Percentiles rank a stretch among this genome's conserved stretches.
phyloP scores from a whole-genome alignment of 2,329 filamentous ascomycete genomes.

The Trichoderma atroviride region DNA sequence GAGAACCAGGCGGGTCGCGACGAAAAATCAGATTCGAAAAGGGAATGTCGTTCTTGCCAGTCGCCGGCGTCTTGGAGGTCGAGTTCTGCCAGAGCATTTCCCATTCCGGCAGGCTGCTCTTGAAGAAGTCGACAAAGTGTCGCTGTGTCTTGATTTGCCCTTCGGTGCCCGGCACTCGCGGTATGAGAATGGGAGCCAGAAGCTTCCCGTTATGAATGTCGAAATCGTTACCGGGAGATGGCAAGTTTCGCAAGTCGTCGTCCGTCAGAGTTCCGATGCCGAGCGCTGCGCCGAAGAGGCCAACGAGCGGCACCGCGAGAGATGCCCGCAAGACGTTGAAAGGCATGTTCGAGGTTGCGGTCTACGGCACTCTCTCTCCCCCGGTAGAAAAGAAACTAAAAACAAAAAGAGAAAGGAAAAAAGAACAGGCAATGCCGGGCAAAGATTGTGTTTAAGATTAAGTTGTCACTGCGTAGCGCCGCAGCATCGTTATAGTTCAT shows the following conservation, averaged over 20 bases:
- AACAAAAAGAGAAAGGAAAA: background rate
- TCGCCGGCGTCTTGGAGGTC: conserved; percentile 79
- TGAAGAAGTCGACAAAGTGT: conserved; percentile 86
- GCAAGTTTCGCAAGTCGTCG: conserved; percentile 70
- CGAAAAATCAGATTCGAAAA: conserved; percentile 87
- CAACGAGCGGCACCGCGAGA: conserved; percentile 22
- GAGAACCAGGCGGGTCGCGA: conserved; percentile 83
- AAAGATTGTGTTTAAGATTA: background rate
- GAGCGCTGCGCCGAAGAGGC: conserved; percentile 33
- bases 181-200: conserved; percentile 82
- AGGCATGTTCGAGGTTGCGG: conserved; percentile 27
- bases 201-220: conserved; percentile 75
- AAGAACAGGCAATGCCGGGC: background rate
- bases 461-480: conserved; percentile 3
- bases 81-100: conserved; percentile 83
- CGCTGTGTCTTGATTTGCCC: conserved; percentile 72
- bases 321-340: conserved; percentile 14
- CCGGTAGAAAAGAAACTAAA: background rate
- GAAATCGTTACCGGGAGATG: conserved; percentile 73
- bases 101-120: conserved; percentile 74
- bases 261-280: conserved; percentile 67
- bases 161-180: conserved; percentile 84
- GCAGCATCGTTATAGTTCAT: background rate
- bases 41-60: conserved; percentile 69
- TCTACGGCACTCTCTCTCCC: conserved; percentile 6